These are phyloP conservation scores for Ailanthus altissimus DNA, from an alignment of 345 rosid species.

Conservation along the genomic window DNA sequence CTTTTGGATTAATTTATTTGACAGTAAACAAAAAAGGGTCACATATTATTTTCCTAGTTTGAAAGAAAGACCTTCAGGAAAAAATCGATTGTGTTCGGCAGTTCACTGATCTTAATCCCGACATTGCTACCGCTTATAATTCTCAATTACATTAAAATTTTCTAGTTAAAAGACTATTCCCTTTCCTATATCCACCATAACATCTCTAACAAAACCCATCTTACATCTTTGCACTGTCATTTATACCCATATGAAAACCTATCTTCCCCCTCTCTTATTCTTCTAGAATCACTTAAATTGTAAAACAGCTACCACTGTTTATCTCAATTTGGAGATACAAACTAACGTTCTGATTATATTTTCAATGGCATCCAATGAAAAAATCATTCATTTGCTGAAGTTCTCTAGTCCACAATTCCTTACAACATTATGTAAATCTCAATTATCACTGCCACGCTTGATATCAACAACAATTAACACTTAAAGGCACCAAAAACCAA, in stretches of 20 bases:
- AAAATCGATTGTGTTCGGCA: neutral
- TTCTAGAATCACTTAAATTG: neutral
- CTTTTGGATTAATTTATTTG: neutral
- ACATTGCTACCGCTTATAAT: neutral
- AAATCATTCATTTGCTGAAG: neutral
- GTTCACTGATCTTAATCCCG: neutral
- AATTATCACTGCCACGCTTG: neutral
- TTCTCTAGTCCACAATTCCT: neutral
- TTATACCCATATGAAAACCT: neutral
- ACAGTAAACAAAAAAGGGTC: neutral
- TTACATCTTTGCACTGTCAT: neutral
- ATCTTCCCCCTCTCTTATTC: neutral
- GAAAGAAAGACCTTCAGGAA: neutral
- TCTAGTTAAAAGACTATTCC: neutral
- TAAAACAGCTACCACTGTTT: neutral
- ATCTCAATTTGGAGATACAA: neutral
- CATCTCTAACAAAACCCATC: neutral
- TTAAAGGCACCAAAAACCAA: neutral
- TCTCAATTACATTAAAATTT: neutral
- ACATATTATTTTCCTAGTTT: neutral
- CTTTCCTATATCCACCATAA: neutral
- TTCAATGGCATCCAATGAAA: neutral
- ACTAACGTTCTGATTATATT: neutral
- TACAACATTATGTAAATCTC: neutral
- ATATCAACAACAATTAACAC: neutral